phyloP scores from a whole-genome alignment of 768 basidiomycete species.

The Kwoniella dejecticola region DNA sequence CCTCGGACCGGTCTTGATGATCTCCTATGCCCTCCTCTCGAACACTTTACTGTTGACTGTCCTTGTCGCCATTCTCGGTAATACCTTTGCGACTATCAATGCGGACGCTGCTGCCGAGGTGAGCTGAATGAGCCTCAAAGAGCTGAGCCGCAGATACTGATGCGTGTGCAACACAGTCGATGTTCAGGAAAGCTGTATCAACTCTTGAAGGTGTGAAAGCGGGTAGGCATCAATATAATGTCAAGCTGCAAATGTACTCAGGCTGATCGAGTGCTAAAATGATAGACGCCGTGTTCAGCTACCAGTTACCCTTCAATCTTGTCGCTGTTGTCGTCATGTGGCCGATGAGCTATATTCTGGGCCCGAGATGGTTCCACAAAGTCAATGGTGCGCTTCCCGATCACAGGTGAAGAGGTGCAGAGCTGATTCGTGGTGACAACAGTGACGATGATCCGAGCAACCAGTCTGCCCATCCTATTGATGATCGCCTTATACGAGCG shows the following conservation, averaged over 20 bases:
- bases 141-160: too few species aligned
- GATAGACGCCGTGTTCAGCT: constrained; percentile 89
- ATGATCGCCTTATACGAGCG: constrained; percentile 82
- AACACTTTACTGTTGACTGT: constrained; percentile 85
- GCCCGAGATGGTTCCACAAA: constrained; percentile 97
- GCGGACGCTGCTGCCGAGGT: constrained; percentile 92
- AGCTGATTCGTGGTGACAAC: not conserved
- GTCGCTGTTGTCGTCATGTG: constrained; percentile 83
- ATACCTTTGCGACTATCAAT: constrained; percentile 91
- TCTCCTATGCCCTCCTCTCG: constrained; percentile 79
- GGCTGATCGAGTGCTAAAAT: too few species aligned
- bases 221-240: constrained; percentile 27
- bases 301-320: constrained; percentile 90
- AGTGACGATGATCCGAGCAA: constrained; percentile 53
- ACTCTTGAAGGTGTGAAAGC: constrained; percentile 81
- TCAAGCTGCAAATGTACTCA: too few species aligned
- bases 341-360: constrained; percentile 80
- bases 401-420: not conserved
- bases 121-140: constrained; percentile 27
- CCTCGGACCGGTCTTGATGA: constrained; percentile 83
- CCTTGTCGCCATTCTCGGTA: constrained; percentile 70
- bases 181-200: constrained; percentile 91
- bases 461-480: constrained; percentile 81
- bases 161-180: constrained; percentile 68
- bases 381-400: constrained; percentile 58